Evolutionary conservation across 2,329 filamentous ascomycete species (phyloP), one percentile per base, ranked within the genome.

Genomic region (Aspergillus fischeri): DNA sequence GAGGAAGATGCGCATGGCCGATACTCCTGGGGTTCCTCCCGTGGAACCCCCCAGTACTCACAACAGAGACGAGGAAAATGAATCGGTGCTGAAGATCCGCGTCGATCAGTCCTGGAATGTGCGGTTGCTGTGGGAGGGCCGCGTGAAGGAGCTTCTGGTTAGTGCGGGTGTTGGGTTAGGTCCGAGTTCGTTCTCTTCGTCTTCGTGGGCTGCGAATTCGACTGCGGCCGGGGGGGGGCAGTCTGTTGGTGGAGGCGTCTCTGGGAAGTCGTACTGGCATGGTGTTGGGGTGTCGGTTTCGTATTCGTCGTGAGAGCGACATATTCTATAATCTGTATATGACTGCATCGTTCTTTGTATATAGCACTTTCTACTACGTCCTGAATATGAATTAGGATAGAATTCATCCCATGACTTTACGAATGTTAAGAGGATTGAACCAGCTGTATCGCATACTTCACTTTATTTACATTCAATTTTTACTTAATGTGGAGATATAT

Each of bases 111-210:
- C 92, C 64, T 87, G 91, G 77, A 87, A 88, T 62, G 85, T 97
- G 54, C 90, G 92, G 0, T 73, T 97, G 52, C 77, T 97, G 24
- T 99, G 94, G 93, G 93, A 97, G 73, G 92, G 93, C 2, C 83
- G 92, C 54, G 84, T 95, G 58, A 96, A 97, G 78, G 93, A 96
- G 64, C 78, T 99, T 58, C 81, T 99, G 56, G 95, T 97, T 72
- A 96, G 91, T 66, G 81, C 96, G 45, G 94, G 94, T 9, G 91
- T 91, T 56, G 90, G 86, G 52, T 85, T 99, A 55, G 92, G 96
- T 70, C 81, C 77, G 10, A 69, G 70, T 21, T 72, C 72, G 29
- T 74, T 73, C 52, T 71, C 73, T 5, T 55, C 64, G 41, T 64
- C 69, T 24, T 64, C 67, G 10, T 66, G 68, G 50, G 63, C 61